phyloP scores from a whole-genome alignment of 768 basidiomycete species.

The Suillus lakei region DNA sequence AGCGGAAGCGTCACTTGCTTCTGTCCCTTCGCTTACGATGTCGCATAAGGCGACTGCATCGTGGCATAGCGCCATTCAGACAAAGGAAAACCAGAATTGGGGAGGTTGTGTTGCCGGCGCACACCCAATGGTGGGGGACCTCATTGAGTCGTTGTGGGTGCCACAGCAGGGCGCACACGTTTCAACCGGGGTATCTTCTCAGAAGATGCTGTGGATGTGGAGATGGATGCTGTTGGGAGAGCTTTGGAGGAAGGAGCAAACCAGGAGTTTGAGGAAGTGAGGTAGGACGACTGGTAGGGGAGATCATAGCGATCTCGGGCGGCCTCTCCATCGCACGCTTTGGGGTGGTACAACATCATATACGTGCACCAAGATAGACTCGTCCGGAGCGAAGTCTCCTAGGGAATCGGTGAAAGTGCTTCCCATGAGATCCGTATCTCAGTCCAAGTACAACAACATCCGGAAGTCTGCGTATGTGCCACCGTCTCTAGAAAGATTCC shows the following conservation, averaged over 20 bases:
- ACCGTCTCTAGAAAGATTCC: neutral
- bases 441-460: neutral
- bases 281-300: too few species aligned
- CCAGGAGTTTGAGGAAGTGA: too few species aligned
- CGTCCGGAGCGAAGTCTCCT: neutral
- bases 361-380: neutral
- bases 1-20: conserved; percentile 23
- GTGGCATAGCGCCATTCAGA: conserved; percentile 20
- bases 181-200: too few species aligned
- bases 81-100: neutral
- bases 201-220: too few species aligned
- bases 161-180: too few species aligned
- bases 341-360: neutral
- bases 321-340: too few species aligned
- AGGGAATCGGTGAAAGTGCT: neutral
- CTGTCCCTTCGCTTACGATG: conserved; percentile 19
- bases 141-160: too few species aligned
- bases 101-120: conserved; percentile 24
- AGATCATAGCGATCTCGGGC: too few species aligned
- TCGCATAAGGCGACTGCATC: neutral
- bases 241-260: too few species aligned
- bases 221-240: too few species aligned
- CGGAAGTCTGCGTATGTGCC: too few species aligned
- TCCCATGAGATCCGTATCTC: neutral
- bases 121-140: conserved; percentile 32